Base-by-base conservation (phyloP, 2,329 filamentous ascomycete species). In the Colletotrichum somersetense region DNA sequence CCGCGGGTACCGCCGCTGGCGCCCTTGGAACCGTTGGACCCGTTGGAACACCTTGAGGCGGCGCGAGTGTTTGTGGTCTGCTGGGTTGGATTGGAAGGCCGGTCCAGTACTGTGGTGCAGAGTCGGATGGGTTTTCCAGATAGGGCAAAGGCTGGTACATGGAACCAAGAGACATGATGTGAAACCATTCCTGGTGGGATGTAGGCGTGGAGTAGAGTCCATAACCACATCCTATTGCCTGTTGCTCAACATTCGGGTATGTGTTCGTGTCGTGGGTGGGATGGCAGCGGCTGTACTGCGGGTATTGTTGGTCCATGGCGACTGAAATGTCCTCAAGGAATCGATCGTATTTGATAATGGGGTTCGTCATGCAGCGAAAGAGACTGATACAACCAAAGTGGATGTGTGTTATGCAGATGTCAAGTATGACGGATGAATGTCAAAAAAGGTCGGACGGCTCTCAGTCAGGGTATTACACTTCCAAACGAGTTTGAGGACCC, bases 121-220 rank as follows among this genome's bases (percentile, higher is more conserved):
- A 5, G 2, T 11, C 26, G 44, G 44, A 46, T 8, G 52, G 11
- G 1, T 26, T 58, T 23, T 44, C 62, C 46, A 53, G 12, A 52
- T 66, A 66, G 3, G 44, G 44, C 23, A 69, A 40, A 46, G 62
- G 42, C 44, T 66, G 52, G n/a, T 66, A 69, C 1, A 50, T 12
- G 53, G 63, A 20, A 2, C 33, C 23, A 3, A 69, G 3, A 5
- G 67, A 56, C 53, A 35, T 52, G 4, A 44, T 18, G 26, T 69
- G 35, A 44, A 66, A 59, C 67, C 67, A 69, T 10, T 69, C 62
- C 30, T 14, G 23, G 52, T 33, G 38, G 62, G 44, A 59, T 14
- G 62, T 5, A 14, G 66, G n/a, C 2, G 44, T 16, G n/a, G 35
- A 35, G 12, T 26, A 44, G 16, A 66, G 16, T 20, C 42, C 46